Evolutionary conservation across 179 eudicot species (phyloP).

Genomic region (Nepenthes alata): DNA sequence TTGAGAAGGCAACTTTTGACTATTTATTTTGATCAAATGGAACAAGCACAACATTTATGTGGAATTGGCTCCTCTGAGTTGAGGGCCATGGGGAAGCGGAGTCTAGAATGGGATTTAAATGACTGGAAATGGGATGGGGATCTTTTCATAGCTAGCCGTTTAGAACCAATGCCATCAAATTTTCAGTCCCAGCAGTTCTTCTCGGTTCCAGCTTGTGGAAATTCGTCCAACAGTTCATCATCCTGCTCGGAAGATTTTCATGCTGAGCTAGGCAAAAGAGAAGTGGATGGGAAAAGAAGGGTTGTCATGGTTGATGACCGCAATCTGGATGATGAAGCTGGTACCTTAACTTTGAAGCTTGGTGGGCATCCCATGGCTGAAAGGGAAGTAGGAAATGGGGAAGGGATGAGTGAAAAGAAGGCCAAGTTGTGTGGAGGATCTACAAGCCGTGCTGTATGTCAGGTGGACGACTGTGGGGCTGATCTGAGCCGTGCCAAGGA

Average conservation of each 20-base stretch:
- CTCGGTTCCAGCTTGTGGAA: constrained; percentile 15
- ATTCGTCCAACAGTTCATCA: constrained; percentile 45
- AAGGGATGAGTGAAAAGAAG: constrained; percentile 41
- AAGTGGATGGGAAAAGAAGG: constrained; percentile 47
- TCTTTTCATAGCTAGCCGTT: constrained; percentile 46
- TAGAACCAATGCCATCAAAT: constrained; percentile 20
- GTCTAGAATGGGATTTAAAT: constrained; percentile 63
- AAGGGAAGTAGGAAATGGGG: constrained; percentile 18
- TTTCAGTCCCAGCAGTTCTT: constrained; percentile 30
- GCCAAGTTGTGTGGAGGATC: constrained; percentile 31
- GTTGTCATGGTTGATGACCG: constrained; percentile 33
- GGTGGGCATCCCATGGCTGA: constrained; percentile 31
- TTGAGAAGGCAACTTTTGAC: neutral
- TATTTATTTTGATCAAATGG: constrained; percentile 8
- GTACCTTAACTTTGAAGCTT: constrained; percentile 45
- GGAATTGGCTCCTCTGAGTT: constrained; percentile 22
- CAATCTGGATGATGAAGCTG: constrained; percentile 29
- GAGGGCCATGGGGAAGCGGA: constrained; percentile 39
- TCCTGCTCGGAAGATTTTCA: constrained; percentile 45
- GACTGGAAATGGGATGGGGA: constrained; percentile 93
- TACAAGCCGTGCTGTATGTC: constrained; percentile 50
- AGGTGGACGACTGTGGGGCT: constrained; percentile 60
- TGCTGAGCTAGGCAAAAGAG: constrained; percentile 32
- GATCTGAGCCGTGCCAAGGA: constrained; percentile 69
- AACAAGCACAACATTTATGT: constrained; percentile 28